phyloP scores from a whole-genome alignment of 164 flowering plant genomes.

The Litsea cubeba region DNA sequence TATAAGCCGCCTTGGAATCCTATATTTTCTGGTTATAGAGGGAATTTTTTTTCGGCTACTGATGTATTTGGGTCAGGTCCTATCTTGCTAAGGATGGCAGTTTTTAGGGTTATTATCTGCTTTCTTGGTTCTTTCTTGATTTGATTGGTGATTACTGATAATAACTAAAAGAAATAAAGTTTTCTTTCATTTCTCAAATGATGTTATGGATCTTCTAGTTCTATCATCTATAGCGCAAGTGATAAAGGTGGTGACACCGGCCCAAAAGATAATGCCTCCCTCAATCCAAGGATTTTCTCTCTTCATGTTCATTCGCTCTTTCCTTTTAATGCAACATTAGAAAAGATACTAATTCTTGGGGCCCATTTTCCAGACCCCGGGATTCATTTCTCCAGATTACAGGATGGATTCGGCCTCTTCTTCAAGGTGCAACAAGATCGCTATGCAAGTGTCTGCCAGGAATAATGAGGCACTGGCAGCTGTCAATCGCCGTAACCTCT shows the following conservation, averaged over 20 bases:
- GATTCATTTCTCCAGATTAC: slow-evolving; percentile 27
- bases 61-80: slow-evolving; percentile 11
- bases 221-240: slow-evolving; percentile 20
- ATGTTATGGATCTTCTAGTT: slow-evolving; percentile 5
- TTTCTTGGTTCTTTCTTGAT: slow-evolving; percentile 22
- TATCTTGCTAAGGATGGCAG: slow-evolving; percentile 8
- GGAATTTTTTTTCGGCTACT: slow-evolving; percentile 19
- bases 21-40: background rate
- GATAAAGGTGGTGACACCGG: no score
- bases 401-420: slow-evolving; percentile 54
- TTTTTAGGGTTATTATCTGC: background rate
- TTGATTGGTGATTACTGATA: no score
- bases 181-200: no score
- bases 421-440: slow-evolving; percentile 47
- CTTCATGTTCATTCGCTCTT: slow-evolving; percentile 7
- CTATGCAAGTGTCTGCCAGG: slow-evolving; percentile 24
- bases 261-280: no score
- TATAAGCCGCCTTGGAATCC: slow-evolving; percentile 40
- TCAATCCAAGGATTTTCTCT: no score
- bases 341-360: background rate
- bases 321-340: no score
- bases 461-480: slow-evolving; percentile 35
- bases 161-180: no score
- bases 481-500: slow-evolving; percentile 58
- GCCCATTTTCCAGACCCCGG: slow-evolving; percentile 32